These are phyloP conservation scores for Trapa bicornis DNA, from an alignment of 345 rosid species.

Conservation along the genomic window DNA sequence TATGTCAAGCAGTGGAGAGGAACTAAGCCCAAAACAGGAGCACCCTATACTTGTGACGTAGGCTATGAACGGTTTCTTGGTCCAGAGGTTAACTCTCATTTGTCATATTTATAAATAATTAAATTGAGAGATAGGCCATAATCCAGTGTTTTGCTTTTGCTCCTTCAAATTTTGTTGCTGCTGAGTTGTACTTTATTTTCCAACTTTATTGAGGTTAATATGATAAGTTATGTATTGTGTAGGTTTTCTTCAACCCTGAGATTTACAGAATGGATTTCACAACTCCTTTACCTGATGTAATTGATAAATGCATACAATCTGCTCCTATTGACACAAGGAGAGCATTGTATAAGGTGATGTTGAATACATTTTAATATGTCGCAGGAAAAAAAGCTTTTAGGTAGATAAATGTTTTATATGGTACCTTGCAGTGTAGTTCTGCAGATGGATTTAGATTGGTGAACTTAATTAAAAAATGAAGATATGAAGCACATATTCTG, in stretches of 20 bases:
- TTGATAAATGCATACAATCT: slow-evolving; percentile 92
- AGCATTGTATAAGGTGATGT: slow-evolving; percentile 82
- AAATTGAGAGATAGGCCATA: background rate
- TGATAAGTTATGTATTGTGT: slow-evolving; percentile 15
- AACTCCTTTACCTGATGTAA: slow-evolving; percentile 73
- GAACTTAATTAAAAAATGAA: background rate
- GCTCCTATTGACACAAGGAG: slow-evolving; percentile 97
- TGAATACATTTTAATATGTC: background rate
- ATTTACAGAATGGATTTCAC: slow-evolving; percentile 64
- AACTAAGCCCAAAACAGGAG: slow-evolving; percentile 91
- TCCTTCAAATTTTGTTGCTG: background rate
- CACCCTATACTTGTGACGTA: slow-evolving; percentile 87
- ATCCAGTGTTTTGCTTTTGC: background rate
- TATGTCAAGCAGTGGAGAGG: slow-evolving; percentile 89
- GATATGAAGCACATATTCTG: background rate
- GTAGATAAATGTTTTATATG: background rate
- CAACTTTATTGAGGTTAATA: background rate
- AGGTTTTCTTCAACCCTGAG: slow-evolving; percentile 94
- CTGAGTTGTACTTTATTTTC: background rate
- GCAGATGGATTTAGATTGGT: background rate
- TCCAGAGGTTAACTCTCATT: slow-evolving; percentile 63
- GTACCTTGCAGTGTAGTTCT: background rate
- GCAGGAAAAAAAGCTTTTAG: background rate
- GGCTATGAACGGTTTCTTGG: slow-evolving; percentile 97
- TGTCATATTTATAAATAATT: slow-evolving; percentile 1